Evolutionary conservation across 768 basidiomycete species (phyloP).

Genomic region (Pleurotus giganteus): DNA sequence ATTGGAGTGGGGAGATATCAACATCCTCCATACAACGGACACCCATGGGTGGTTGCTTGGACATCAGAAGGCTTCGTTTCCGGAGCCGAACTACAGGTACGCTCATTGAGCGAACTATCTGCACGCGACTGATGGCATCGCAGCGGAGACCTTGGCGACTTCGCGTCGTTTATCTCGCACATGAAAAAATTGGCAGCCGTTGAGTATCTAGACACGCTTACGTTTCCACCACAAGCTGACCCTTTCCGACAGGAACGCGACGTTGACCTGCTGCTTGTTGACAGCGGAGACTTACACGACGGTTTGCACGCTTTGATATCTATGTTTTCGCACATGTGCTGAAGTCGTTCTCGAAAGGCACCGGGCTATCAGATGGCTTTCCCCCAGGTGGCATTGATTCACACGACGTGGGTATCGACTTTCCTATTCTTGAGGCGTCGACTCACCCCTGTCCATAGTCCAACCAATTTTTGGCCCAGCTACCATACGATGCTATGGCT

Average conservation of each 20-base stretch:
- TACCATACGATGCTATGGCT: constrained; percentile 80
- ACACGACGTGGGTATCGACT: constrained; percentile 50
- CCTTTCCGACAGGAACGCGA: constrained; percentile 47
- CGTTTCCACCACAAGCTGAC: neutral
- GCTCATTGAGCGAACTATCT: constrained; percentile 11
- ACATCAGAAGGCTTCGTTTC: constrained; percentile 70
- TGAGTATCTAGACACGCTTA: neutral
- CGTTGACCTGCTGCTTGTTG: constrained; percentile 81
- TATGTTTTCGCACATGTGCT: neutral
- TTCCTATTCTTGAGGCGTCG: neutral
- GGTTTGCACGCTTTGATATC: constrained; percentile 29
- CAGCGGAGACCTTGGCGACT: constrained; percentile 61
- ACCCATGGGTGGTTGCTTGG: constrained; percentile 78
- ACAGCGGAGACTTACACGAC: constrained; percentile 79
- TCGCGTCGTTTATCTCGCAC: constrained; percentile 80
- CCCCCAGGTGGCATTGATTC: constrained; percentile 69
- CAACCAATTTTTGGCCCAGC: constrained; percentile 68
- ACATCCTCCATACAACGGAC: constrained; percentile 72
- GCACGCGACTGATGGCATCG: neutral
- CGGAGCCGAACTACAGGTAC: constrained; percentile 74
- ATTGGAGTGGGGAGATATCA: constrained; percentile 68
- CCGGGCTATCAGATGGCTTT: constrained; percentile 76
- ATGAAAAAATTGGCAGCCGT: constrained; percentile 76
- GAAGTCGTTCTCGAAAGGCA: constrained; percentile 40
- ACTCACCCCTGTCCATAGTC: constrained; percentile 37